These are phyloP conservation scores for Cordyceps fumosorosea DNA, from an alignment of 2,329 filamentous ascomycete species.

Conservation along the genomic window DNA sequence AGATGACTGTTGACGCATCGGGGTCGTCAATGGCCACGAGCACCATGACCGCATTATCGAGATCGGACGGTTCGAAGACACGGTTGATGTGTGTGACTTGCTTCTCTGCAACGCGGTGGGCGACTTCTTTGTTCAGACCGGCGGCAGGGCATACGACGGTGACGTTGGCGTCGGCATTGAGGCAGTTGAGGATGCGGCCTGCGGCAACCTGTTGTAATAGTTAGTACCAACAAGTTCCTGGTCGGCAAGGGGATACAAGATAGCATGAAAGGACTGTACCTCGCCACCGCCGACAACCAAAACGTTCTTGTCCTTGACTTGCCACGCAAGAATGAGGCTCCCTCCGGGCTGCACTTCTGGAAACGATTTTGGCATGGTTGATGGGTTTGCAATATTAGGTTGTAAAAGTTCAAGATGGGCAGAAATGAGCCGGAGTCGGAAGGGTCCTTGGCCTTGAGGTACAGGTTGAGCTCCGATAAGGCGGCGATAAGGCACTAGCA, in stretches of 20 bases:
- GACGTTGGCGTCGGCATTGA: slow-evolving; percentile 89
- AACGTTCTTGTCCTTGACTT: slow-evolving; percentile 80
- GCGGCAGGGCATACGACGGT: slow-evolving; percentile 74
- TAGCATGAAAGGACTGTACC: slow-evolving; percentile 44
- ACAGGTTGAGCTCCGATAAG: slow-evolving; percentile 16
- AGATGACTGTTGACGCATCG: slow-evolving; percentile 80
- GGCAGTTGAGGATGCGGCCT: slow-evolving; percentile 85
- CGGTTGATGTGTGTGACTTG: slow-evolving; percentile 79
- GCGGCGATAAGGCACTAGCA: slow-evolving; percentile 12
- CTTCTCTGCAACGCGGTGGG: slow-evolving; percentile 65
- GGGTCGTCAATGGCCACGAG: slow-evolving; percentile 91
- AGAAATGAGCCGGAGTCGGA: slow-evolving; percentile 7
- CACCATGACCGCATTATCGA: slow-evolving; percentile 79
- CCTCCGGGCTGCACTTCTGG: slow-evolving; percentile 83
- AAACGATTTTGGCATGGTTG: slow-evolving; percentile 44
- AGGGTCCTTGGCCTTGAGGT: not conserved
- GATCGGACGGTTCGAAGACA: slow-evolving; percentile 77
- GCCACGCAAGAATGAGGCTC: slow-evolving; percentile 92
- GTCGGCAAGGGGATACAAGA: not conserved
- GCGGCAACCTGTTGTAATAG: slow-evolving; percentile 68
- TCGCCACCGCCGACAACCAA: slow-evolving; percentile 94
- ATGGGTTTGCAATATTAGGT: not conserved
- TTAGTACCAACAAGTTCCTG: not conserved
- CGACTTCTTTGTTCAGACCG: slow-evolving; percentile 84
- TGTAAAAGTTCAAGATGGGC: slow-evolving; percentile 4